Conservation (phyloP, 2,329 filamentous ascomycete species). For the Tolypocladium album region DNA sequence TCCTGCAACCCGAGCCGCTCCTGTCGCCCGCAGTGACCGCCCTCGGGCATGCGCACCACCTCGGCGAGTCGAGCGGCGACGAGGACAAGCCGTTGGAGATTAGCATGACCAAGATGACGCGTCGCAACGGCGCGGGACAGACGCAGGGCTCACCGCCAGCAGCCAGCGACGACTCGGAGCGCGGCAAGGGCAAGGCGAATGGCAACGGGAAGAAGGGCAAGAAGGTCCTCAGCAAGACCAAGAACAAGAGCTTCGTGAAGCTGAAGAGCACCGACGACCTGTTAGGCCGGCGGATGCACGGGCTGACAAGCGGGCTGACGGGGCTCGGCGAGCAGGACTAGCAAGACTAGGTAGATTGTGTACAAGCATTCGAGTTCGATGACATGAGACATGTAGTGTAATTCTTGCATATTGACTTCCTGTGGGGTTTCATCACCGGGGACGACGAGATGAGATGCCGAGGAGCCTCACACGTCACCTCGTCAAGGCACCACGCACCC, state of each 20-base stretch:
- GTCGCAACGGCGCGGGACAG: constrained; percentile 18
- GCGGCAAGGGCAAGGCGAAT: constrained; percentile 2
- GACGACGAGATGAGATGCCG: too few species aligned
- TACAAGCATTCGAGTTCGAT: not conserved
- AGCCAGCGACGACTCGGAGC: constrained; percentile 14
- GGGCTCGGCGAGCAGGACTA: constrained; percentile 35
- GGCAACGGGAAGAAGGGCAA: constrained; percentile 12
- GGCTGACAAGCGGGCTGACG: constrained; percentile 42
- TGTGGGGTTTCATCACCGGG: not conserved
- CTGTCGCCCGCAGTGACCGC: not conserved
- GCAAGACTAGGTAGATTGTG: constrained; percentile 21
- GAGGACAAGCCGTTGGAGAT: constrained; percentile 80
- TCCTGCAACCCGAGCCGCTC: constrained; percentile 1
- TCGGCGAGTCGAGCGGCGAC: constrained; percentile 58
- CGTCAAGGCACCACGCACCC: too few species aligned
- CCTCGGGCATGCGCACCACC: constrained; percentile 13
- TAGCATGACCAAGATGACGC: constrained; percentile 43
- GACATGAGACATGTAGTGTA: not conserved
- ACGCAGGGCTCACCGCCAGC: constrained; percentile 3
- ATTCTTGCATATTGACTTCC: not conserved
- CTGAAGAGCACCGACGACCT: constrained; percentile 48
- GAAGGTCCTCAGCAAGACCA: constrained; percentile 27
- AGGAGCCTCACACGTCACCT: too few species aligned
- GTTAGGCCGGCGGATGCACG: constrained; percentile 46
- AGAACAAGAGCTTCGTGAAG: constrained; percentile 38